phyloP scores from a whole-genome alignment of 176 grass and related monocot species.

The Avena insularis region DNA sequence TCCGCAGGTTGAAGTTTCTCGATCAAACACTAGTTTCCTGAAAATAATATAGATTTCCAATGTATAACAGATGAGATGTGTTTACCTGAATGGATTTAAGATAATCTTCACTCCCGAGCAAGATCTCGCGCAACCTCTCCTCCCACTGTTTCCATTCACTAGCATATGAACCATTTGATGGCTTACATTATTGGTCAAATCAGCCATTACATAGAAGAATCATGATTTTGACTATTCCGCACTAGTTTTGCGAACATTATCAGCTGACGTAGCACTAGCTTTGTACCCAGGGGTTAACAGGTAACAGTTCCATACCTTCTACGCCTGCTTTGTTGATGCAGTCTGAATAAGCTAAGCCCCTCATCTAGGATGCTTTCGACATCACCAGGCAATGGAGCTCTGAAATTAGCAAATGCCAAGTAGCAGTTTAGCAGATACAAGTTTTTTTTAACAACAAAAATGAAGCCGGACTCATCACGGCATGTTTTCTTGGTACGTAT shows the following conservation, averaged over 20 bases:
- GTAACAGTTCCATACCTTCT: slow-evolving; percentile 64
- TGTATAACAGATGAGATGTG: slow-evolving; percentile 7
- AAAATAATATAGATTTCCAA: not conserved
- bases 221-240: slow-evolving; percentile 16
- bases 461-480: not conserved
- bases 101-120: slow-evolving; percentile 69
- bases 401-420: slow-evolving; percentile 43
- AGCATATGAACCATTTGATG: slow-evolving; percentile 71
- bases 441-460: not conserved
- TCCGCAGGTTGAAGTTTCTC: not conserved
- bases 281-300: not conserved
- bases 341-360: slow-evolving; percentile 78
- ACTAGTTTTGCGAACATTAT: slow-evolving; percentile 14
- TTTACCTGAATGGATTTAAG: slow-evolving; percentile 84
- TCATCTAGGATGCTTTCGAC: slow-evolving; percentile 77
- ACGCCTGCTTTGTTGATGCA: slow-evolving; percentile 59
- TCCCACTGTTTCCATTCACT: slow-evolving; percentile 81
- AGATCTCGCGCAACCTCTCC: slow-evolving; percentile 57
- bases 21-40: not conserved
- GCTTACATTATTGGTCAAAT: slow-evolving; percentile 55
- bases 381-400: slow-evolving; percentile 66
- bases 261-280: not conserved
- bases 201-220: slow-evolving; percentile 29
- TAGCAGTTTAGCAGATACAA: not conserved
- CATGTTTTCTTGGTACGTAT: not conserved